Percentiles rank a stretch among this genome's conserved stretches.
These are phyloP conservation scores for Candida xiaguanensis DNA, from an alignment of 805 yeast species.

Conservation along the genomic window DNA sequence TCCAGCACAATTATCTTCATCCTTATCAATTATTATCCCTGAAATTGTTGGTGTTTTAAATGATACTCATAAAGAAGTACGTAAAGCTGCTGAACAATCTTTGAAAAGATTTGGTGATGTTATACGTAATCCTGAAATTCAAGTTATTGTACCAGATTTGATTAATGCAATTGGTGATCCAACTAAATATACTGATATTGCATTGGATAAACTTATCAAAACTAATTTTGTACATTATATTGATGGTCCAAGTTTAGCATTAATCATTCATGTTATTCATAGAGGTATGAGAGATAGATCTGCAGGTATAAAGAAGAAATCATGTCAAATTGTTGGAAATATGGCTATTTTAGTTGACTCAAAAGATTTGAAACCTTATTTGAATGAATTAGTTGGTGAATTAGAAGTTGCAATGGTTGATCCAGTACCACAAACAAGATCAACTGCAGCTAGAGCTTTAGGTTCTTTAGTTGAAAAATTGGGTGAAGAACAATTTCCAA, in stretches of 20 bases:
- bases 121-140: conserved; percentile 95
- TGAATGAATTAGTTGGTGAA: conserved; percentile 72
- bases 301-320: conserved; percentile 87
- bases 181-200: conserved; percentile 81
- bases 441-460: conserved; percentile 94
- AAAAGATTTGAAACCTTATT: conserved; percentile 79
- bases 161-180: conserved; percentile 96
- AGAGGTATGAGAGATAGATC: conserved; percentile 94
- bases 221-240: conserved; percentile 97
- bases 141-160: conserved; percentile 79
- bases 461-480: conserved; percentile 95
- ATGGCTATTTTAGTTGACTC: conserved; percentile 95
- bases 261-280: conserved; percentile 89
- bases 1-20: conserved; percentile 87
- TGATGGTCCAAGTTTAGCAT: conserved; percentile 95
- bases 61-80: conserved; percentile 94
- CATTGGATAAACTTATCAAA: conserved; percentile 77
- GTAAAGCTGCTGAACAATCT: conserved; percentile 90
- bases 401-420: conserved; percentile 95
- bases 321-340: conserved; percentile 97
- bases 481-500: conserved; percentile 96
- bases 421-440: conserved; percentile 95
- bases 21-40: conserved; percentile 88
- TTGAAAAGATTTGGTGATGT: conserved; percentile 94
- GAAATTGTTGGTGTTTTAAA: conserved; percentile 92